Evolutionary conservation across 805 yeast species (phyloP).

Genomic region (Kluyveromyces siamensis): DNA sequence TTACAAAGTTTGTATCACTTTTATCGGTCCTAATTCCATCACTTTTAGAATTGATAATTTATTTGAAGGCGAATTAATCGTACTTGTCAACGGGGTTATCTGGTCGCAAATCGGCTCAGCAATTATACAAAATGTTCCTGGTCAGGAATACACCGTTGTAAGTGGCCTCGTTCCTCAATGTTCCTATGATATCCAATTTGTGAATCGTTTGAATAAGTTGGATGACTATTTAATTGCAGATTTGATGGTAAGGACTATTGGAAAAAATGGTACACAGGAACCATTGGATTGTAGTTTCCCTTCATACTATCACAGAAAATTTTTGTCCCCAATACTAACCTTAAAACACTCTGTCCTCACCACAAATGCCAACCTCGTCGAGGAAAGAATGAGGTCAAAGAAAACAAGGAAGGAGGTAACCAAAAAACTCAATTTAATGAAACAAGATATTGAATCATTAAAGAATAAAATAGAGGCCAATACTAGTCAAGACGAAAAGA

Average conservation of each 20-base stretch:
- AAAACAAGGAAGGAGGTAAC: conserved; percentile 49
- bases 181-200: conserved; percentile 48
- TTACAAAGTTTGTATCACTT: conserved; percentile 35
- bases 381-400: conserved; percentile 49
- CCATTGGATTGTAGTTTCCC: conserved; percentile 27
- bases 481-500: conserved; percentile 49
- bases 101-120: conserved; percentile 61
- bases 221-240: conserved; percentile 32
- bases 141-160: conserved; percentile 46
- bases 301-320: conserved; percentile 29
- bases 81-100: conserved; percentile 53
- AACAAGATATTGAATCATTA: conserved; percentile 48
- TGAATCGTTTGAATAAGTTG: conserved; percentile 27
- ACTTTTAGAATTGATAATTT: conserved; percentile 42
- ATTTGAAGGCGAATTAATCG: conserved; percentile 33
- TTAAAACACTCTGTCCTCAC: conserved; percentile 57
- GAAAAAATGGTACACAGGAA: conserved; percentile 8
- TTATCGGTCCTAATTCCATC: conserved; percentile 43
- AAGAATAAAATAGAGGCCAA: conserved; percentile 39
- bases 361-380: conserved; percentile 48
- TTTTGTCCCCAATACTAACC: conserved; percentile 52
- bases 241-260: conserved; percentile 31
- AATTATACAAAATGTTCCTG: conserved; percentile 27
- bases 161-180: conserved; percentile 58
- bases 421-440: conserved; percentile 41